Evolutionary conservation across 2,329 filamentous ascomycete genomes (phyloP).

Genomic region (Trichophyton simii): DNA sequence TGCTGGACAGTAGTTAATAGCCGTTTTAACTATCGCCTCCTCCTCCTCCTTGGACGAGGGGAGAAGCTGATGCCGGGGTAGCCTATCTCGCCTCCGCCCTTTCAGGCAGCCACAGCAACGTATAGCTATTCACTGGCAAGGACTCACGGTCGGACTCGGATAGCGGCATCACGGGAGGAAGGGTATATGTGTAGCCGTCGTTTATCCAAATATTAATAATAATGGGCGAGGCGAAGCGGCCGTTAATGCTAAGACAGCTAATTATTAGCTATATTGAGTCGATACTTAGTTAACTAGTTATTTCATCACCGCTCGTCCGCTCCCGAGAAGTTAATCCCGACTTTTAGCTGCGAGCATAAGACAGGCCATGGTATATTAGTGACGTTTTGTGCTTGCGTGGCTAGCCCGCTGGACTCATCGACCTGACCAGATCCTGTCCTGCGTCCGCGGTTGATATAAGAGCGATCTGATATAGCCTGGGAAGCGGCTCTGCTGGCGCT

Average conservation of each 20-base stretch:
- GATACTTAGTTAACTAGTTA: too few species aligned
- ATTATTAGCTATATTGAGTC: too few species aligned
- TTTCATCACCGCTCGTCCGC: background rate
- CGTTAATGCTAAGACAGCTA: background rate
- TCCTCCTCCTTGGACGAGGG: background rate
- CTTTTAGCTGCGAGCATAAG: background rate
- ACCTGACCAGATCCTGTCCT: background rate
- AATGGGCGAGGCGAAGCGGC: background rate
- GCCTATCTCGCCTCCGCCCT: background rate
- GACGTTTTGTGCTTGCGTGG: background rate
- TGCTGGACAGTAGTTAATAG: background rate
- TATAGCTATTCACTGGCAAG: background rate
- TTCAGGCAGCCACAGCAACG: background rate
- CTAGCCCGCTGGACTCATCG: background rate
- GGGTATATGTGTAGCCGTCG: background rate
- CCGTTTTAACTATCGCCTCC: background rate
- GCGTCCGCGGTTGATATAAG: background rate
- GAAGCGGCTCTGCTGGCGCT: constrained; percentile 4
- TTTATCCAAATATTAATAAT: background rate
- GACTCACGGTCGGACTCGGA: constrained; percentile 1
- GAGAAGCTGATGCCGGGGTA: background rate
- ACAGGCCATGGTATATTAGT: background rate
- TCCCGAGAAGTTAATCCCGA: background rate
- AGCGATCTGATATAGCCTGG: background rate
- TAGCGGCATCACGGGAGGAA: background rate